Evolutionary conservation across 2,329 filamentous ascomycete genomes (phyloP), one percentile per base, ranked within the genome.

Genomic region (Aspergillus ibericus): DNA sequence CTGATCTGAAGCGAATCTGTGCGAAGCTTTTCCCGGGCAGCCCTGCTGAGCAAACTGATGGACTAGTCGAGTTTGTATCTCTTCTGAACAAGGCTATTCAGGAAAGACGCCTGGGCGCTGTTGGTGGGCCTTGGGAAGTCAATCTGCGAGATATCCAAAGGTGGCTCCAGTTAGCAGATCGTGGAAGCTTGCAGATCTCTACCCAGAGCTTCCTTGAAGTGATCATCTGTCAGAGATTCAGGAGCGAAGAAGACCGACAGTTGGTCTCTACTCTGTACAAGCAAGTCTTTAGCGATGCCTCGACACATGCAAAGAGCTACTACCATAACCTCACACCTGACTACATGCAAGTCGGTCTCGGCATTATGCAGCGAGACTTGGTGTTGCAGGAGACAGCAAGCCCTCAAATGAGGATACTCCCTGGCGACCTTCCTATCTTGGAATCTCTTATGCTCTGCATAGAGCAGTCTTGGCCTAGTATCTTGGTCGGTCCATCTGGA

Each of bases 381-480:
- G 53, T 75, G 25, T 56, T 76, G 2, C 79, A 77, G 51, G 71
- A 72, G 38, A 72, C 70, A 52, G 62, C 64, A 48, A 68, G 70
- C 13, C 65, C 74, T 12, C 66, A 70, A 15, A 70, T 75, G 65
- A 70, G 62, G 47, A 70, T 79, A 46, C 58, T 75, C 15, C 71
- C 72, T 8, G 61, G 68, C 13, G 76, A 78, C 62, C 82, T 97
- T 4, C 78, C 86, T 2, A 86, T 92, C 60, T 80, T 96, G 35
- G 93, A 99, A 75, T 93, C 92, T 1, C 78, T 97, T 20, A 88
- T 98, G 77, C 84, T 96, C 22, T 96, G 92, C 64, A 83, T 97
- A 47, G 88, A 93, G 69, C 88, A 95, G 68, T 88, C 89, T 53
- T 90, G 96, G 77, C 96, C 95, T 0, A 91, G 92, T 64, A 93